Conservation (phyloP, 352 stramenopile species). For the Globisporangium yorkense region DNA sequence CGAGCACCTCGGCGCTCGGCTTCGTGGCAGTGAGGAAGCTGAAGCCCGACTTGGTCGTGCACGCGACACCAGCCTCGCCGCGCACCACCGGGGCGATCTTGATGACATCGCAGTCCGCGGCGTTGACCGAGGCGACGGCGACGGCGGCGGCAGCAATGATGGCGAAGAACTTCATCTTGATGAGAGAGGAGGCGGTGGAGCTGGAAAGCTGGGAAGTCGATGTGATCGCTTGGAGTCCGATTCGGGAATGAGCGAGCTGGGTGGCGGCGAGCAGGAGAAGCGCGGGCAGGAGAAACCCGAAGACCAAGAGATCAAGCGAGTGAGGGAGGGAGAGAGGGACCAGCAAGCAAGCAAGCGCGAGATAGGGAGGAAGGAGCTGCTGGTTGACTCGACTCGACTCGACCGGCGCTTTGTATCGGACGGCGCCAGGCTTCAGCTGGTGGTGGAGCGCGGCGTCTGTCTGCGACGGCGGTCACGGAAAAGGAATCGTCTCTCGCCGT, state of each 20-base stretch:
- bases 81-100: conserved; percentile 16
- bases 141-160: conserved; percentile 14
- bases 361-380: not conserved
- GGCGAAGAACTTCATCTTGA: conserved; percentile 23
- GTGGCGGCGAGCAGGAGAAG: not conserved
- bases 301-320: not conserved
- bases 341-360: not conserved
- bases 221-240: conserved; percentile 3
- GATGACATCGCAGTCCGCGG: conserved; percentile 18
- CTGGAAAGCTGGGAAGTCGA: not conserved
- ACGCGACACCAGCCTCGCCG: conserved; percentile 13
- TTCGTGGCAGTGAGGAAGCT: conserved; percentile 17
- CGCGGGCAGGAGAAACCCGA: no score
- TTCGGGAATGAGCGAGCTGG: not conserved
- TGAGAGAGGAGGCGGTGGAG: not conserved
- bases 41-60: conserved; percentile 27
- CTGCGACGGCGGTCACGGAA: not conserved
- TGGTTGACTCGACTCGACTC: not conserved
- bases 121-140: conserved; percentile 13
- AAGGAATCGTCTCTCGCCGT: not conserved
- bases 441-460: not conserved
- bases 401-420: not conserved
- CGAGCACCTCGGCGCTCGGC: conserved; percentile 16
- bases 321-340: not conserved
- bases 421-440: no score